Evolutionary conservation across 768 basidiomycete genomes (phyloP).

Genomic region (Termitomyces eurrhizus): DNA sequence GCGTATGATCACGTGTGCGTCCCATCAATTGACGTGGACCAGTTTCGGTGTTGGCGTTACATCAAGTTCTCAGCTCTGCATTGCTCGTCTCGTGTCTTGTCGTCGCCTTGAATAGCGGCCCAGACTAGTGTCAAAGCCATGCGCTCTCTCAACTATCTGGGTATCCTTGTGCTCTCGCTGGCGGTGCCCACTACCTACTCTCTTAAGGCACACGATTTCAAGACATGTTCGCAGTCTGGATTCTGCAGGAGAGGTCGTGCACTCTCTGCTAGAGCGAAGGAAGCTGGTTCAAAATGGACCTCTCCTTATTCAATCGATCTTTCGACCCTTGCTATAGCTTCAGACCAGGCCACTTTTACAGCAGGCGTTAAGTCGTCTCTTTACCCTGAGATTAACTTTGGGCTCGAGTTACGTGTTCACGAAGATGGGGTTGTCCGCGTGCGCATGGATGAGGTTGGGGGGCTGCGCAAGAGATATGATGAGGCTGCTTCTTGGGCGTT

Average conservation of each 20-base stretch:
- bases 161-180: constrained; percentile 31
- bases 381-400: constrained; percentile 81
- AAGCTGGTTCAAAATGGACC: constrained; percentile 56
- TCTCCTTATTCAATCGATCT: constrained; percentile 85
- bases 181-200: constrained; percentile 38
- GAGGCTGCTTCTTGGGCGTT: constrained; percentile 92
- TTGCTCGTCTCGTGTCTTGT: constrained; percentile 1
- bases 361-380: constrained; percentile 77
- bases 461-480: constrained; percentile 81
- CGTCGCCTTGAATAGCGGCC: not conserved
- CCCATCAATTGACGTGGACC: constrained; percentile 4
- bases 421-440: constrained; percentile 88
- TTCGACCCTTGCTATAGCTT: constrained; percentile 45
- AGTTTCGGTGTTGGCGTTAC: too few species aligned
- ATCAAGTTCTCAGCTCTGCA: not conserved
- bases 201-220: constrained; percentile 86
- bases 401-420: constrained; percentile 79
- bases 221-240: constrained; percentile 89
- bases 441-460: constrained; percentile 84
- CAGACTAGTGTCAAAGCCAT: constrained; percentile 19
- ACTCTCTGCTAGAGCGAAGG: constrained; percentile 68
- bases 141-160: constrained; percentile 33
- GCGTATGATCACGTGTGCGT: not conserved
- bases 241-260: constrained; percentile 90
- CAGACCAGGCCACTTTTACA: constrained; percentile 58